Evolutionary conservation across 345 rosid species (phyloP).

Genomic region (Kandelia obovata): DNA sequence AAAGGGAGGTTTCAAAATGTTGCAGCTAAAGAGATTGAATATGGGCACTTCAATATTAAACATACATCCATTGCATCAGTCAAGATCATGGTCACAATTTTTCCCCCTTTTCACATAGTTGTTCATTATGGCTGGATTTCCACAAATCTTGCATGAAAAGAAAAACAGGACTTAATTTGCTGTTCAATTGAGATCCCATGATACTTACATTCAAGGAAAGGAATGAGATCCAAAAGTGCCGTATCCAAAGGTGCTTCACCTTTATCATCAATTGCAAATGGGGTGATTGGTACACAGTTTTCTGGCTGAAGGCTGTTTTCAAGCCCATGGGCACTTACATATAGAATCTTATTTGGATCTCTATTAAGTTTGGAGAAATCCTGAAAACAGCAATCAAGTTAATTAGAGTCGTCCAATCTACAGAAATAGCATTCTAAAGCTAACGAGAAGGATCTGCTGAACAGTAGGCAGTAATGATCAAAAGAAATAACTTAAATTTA

Average conservation of each 20-base stretch:
- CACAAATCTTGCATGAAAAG: too few relatives aligned
- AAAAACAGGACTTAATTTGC: neutral
- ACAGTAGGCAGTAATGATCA: neutral
- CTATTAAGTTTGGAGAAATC: conserved; percentile 97
- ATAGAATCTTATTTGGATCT: conserved; percentile 71
- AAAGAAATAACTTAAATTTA: conserved; percentile 8
- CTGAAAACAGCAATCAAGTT: conserved; percentile 40
- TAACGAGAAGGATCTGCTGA: neutral
- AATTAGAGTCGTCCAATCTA: conserved; percentile 10
- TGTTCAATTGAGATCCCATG: neutral
- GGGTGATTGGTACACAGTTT: conserved; percentile 71
- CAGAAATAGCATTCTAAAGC: neutral
- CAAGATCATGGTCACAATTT: neutral
- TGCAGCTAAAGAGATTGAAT: neutral
- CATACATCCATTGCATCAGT: neutral
- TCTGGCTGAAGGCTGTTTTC: conserved; percentile 90
- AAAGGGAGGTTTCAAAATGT: neutral
- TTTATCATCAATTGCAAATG: conserved; percentile 62
- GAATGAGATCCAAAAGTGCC: conserved; percentile 88
- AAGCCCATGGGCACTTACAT: conserved; percentile 76
- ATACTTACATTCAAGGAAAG: conserved; percentile 88
- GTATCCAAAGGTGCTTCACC: conserved; percentile 53
- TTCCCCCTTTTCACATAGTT: neutral
- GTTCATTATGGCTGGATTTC: neutral
- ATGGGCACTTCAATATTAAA: neutral